These are phyloP conservation scores for Termitomyces heimii DNA, from an alignment of 768 basidiomycete species.

Conservation along the genomic window DNA sequence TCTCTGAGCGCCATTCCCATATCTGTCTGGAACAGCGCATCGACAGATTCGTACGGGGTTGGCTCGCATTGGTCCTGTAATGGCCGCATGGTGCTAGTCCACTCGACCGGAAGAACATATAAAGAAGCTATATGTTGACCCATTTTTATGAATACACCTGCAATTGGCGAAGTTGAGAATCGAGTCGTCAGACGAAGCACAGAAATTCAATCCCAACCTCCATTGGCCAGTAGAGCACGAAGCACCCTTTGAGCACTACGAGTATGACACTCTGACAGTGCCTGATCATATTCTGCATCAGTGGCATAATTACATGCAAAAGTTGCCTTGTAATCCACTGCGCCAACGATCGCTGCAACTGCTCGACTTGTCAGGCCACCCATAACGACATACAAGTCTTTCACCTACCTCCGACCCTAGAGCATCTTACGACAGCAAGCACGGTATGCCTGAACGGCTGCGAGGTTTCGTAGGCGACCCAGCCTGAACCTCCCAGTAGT, in stretches of 20 bases:
- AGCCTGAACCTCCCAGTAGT: constrained; percentile 29
- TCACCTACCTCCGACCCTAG: constrained; percentile 62
- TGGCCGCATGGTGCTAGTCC: constrained; percentile 45
- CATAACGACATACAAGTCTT: constrained; percentile 6
- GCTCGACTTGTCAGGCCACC: constrained; percentile 15
- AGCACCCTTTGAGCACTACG: constrained; percentile 78
- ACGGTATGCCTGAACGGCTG: constrained; percentile 71
- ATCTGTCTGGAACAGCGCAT: constrained; percentile 72
- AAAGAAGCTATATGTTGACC: constrained; percentile 84
- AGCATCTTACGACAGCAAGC: constrained; percentile 74
- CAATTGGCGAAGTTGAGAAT: not conserved
- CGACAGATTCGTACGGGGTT: constrained; percentile 73
- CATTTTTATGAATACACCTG: constrained; percentile 81
- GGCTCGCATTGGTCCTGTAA: constrained; percentile 93
- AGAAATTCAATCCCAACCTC: constrained; percentile 44
- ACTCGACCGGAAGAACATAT: constrained; percentile 45
- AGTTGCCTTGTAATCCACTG: constrained; percentile 68
- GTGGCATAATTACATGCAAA: constrained; percentile 49
- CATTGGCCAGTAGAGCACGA: constrained; percentile 82
- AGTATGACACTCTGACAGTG: constrained; percentile 74
- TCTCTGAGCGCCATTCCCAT: constrained; percentile 68
- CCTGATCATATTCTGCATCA: constrained; percentile 42
- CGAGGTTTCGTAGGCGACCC: constrained; percentile 57
- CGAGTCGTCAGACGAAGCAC: constrained; percentile 1
- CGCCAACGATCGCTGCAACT: constrained; percentile 60